These are phyloP conservation scores for Cryptococcus wingfieldii DNA, from an alignment of 1,284 basidiomycete species.

Conservation along the genomic window DNA sequence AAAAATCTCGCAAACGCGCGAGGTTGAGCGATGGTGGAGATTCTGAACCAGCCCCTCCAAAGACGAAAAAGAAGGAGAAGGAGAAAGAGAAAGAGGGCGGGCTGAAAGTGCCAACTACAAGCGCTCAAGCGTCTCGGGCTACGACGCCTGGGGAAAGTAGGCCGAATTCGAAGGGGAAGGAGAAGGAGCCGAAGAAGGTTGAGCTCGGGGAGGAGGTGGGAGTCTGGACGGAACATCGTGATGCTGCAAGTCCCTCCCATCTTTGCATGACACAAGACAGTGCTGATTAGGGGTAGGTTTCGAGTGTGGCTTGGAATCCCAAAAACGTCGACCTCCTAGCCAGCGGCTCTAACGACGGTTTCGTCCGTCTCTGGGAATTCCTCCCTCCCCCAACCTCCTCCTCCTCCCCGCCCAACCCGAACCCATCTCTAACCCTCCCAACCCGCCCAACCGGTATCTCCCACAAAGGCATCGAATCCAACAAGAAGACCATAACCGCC, in stretches of 20 bases:
- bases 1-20: not conserved
- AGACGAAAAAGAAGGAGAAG: constrained; percentile 11
- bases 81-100: constrained; percentile 7
- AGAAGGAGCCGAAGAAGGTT: not conserved
- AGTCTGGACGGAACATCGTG: constrained; percentile 33
- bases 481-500: constrained; percentile 34
- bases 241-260: constrained; percentile 19
- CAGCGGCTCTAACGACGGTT: constrained; percentile 33
- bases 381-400: constrained; percentile 1
- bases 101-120: not conserved
- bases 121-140: constrained; percentile 1
- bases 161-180: not conserved
- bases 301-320: constrained; percentile 41
- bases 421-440: constrained; percentile 5
- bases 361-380: constrained; percentile 42
- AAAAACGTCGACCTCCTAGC: constrained; percentile 37
- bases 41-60: constrained; percentile 1
- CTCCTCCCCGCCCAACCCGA: not conserved
- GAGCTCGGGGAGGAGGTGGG: constrained; percentile 11
- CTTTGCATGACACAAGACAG: no score
- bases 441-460: constrained; percentile 24
- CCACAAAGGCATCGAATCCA: constrained; percentile 39
- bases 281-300: constrained; percentile 26
- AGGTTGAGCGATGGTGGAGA: constrained; percentile 10
- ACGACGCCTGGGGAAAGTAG: constrained; percentile 10